A percentile compares a stretch with the other conserved stretches of the same genome.
phyloP scores from a whole-genome alignment of 108 stramenopile genomes.

The Aurantiochytrium sp. region DNA sequence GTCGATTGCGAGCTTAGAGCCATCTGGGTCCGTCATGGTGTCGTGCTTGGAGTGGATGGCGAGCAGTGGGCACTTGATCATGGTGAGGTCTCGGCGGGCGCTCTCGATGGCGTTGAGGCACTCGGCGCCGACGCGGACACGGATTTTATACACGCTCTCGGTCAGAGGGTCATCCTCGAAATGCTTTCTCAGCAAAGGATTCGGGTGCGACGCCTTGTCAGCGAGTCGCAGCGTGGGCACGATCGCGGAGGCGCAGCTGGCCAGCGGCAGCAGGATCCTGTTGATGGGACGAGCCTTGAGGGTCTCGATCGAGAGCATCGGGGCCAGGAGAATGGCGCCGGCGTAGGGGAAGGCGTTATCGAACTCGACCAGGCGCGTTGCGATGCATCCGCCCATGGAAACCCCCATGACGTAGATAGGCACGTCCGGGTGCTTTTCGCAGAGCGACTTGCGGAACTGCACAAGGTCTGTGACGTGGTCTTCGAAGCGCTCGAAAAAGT shows the following conservation, averaged over 20 bases:
- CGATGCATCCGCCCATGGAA: background rate
- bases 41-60: background rate
- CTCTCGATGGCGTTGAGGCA: background rate
- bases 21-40: background rate
- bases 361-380: background rate
- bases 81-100: background rate
- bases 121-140: background rate
- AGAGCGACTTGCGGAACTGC: background rate
- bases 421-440: background rate
- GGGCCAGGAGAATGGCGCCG: background rate
- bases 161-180: background rate
- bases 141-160: background rate
- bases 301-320: conserved; percentile 9
- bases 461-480: background rate
- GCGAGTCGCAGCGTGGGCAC: background rate
- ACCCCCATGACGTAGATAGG: conserved; percentile 3
- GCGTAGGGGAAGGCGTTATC: background rate
- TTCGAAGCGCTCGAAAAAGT: background rate
- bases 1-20: background rate
- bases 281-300: background rate
- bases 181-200: background rate
- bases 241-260: background rate
- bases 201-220: background rate
- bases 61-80: background rate
- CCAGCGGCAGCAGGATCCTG: background rate